phyloP scores from a whole-genome alignment of 768 basidiomycete genomes.

The Tylopilus subfusipes region DNA sequence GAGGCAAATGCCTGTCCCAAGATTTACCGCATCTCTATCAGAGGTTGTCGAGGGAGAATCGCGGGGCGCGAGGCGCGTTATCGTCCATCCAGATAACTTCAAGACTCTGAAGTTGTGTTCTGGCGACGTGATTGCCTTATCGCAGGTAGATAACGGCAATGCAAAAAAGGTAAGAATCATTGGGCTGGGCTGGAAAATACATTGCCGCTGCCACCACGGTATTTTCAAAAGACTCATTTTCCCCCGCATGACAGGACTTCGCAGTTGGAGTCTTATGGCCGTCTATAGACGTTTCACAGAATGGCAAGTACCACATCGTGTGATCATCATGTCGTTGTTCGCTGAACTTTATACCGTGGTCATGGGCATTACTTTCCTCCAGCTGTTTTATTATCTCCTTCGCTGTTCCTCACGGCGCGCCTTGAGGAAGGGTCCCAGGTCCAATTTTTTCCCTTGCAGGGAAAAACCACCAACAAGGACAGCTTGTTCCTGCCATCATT shows the following conservation, averaged over 20 bases:
- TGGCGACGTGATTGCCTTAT: conserved; percentile 65
- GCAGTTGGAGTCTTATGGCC: conserved; percentile 76
- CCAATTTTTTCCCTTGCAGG: conserved; percentile 48
- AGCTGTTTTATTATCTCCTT: conserved; percentile 57
- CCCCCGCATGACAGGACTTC: conserved; percentile 43
- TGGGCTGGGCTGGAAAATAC: conserved; percentile 9
- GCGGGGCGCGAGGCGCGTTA: conserved; percentile 60
- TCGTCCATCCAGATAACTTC: conserved; percentile 58
- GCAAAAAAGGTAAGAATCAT: conserved; percentile 36
- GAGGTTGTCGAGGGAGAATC: conserved; percentile 35
- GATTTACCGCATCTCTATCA: conserved; percentile 40
- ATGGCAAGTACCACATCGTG: conserved; percentile 44
- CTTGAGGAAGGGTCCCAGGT: conserved; percentile 48
- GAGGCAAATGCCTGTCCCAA: conserved; percentile 15
- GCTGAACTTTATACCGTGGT: conserved; percentile 16
- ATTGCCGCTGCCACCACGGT: conserved; percentile 2
- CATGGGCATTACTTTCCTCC: conserved; percentile 6
- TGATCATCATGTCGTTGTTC: neutral
- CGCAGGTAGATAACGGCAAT: conserved; percentile 34
- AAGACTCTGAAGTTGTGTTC: conserved; percentile 61
- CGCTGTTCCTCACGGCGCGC: conserved; percentile 59
- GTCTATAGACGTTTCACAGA: conserved; percentile 55
- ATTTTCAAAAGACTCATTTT: conserved; percentile 16
- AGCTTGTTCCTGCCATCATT: conserved; percentile 49
- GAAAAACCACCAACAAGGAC: conserved; percentile 32